Percentiles rank a stretch among this genome's conserved stretches.
These are phyloP conservation scores for Sphagnum fallax DNA, from an alignment of 228 moss, liverwort and hornwort genomes.

Conservation along the genomic window DNA sequence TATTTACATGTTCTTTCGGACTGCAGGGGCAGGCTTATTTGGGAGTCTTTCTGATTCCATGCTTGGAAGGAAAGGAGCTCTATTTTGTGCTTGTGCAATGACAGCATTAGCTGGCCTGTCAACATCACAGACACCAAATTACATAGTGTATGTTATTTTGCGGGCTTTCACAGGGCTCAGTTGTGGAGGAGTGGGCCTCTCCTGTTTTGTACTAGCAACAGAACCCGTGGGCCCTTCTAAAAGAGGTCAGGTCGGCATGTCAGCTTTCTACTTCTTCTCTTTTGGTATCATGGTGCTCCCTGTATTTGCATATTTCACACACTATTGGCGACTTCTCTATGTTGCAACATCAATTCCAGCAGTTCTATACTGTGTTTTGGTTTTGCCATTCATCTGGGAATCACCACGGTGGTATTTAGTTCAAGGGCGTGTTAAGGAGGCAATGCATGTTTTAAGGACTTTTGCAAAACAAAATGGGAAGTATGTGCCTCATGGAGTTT, in stretches of 20 bases:
- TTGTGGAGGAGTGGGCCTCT: conserved; percentile 56
- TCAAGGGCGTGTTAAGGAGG: conserved; percentile 61
- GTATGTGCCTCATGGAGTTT: conserved; percentile 29
- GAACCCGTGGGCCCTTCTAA: conserved; percentile 75
- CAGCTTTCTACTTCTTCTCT: conserved; percentile 83
- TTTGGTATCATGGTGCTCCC: conserved; percentile 61
- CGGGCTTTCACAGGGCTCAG: conserved; percentile 57
- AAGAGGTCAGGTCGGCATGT: conserved; percentile 76
- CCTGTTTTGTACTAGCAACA: conserved; percentile 67
- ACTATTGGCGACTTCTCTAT: conserved; percentile 69
- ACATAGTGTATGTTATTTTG: conserved; percentile 45
- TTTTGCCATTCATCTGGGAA: conserved; percentile 61
- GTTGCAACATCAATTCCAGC: conserved; percentile 39
- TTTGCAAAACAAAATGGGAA: conserved; percentile 58
- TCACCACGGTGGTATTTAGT: conserved; percentile 82
- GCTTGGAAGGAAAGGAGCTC: conserved; percentile 63
- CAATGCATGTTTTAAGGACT: conserved; percentile 46
- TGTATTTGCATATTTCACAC: conserved; percentile 31
- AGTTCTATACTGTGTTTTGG: conserved; percentile 36
- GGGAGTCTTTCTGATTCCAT: conserved; percentile 66
- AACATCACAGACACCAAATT: conserved; percentile 39
- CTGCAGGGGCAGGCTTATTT: conserved; percentile 65
- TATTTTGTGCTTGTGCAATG: conserved; percentile 40
- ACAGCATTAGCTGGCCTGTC: conserved; percentile 37
- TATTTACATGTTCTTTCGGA: not conserved